A percentile compares a stretch with the other conserved stretches of the same genome.
Evolutionary conservation across 225 moss, liverwort and hornwort species (phyloP).

Genomic region (Pseudisothecium myosuroides): DNA sequence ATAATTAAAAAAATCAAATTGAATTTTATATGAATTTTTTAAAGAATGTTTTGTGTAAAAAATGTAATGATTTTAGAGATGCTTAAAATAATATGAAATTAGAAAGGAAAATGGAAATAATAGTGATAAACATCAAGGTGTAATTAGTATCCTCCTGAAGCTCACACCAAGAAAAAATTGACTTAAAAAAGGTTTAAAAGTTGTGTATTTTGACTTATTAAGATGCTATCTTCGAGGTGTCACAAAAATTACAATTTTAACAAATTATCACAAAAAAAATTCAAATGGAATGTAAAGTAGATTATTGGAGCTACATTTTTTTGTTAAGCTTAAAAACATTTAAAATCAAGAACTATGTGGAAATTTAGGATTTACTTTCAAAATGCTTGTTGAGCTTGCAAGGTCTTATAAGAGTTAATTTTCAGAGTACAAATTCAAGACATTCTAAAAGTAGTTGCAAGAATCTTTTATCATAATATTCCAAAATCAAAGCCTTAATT

Average conservation of each 20-base stretch:
- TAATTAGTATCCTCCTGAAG: not conserved
- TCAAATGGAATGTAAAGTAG: too few species aligned
- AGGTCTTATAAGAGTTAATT: not conserved
- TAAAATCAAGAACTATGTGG: not conserved
- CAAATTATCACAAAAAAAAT: too few species aligned
- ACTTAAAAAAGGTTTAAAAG: not conserved
- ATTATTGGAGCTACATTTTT: too few species aligned
- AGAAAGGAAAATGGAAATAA: not conserved
- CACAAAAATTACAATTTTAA: too few species aligned
- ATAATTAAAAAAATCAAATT: not conserved
- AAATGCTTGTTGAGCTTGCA: not conserved
- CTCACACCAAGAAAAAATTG: not conserved
- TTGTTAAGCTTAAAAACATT: not conserved
- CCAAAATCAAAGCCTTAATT: too few species aligned
- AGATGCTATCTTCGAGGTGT: too few species aligned
- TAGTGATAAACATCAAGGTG: not conserved
- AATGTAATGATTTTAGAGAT: not conserved
- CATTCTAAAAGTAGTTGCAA: not conserved
- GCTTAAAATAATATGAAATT: not conserved
- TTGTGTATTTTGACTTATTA: not conserved
- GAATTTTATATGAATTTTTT: not conserved
- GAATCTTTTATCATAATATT: too few species aligned
- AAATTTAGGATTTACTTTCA: rapidly evolving
- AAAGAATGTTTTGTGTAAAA: not conserved
- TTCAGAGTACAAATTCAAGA: not conserved